Evolutionary conservation across 257 asterid genomes (phyloP), one percentile per base, ranked within the genome.

Genomic region (Ilex aquifolium): DNA sequence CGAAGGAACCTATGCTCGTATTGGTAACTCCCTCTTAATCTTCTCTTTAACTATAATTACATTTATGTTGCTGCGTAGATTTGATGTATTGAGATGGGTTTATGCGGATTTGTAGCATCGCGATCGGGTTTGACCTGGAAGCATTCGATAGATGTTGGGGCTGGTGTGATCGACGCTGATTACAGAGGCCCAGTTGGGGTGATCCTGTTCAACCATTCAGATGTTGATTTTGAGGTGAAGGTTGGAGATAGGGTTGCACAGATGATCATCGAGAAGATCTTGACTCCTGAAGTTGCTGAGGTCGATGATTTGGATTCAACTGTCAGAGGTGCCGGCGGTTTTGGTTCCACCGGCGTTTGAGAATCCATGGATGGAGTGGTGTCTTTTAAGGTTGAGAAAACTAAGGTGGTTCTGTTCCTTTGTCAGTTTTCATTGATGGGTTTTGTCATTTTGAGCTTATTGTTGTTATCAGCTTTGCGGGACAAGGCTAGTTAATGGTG

Each of bases 101-200:
- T 36, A 36, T 36, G 40, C 5, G 72, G 71, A 6, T 74, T 71
- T 65, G 39, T 31, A 87, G 95, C 95, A 13, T 95, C 95, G 1
- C 70, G 95, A 31, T 89, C 95, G 15, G 97, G 97, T 7, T 61
- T 92, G 74, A 64, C 98, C 2, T 89, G 90, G 95, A 92, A 92
- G 79, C 80, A 85, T 39, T 85, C 95, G 3, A 79, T 89, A 6
- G 97, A 92, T 46, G 95, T 92, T 2, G 96, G 95, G 8, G 98
- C 98, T 1, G 79, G 72, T 3, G 79, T 69, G 17, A 68, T 69
- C 31, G 79, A 69, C 44, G 62, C 54, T 51, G 67, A 73, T 44
- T 83, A 80, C 70, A 79, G 88, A 10, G 82, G 85, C 5, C 88
- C 85, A 0, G 77, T 81, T 39, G 83, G 85, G 6, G 91, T 81